Percentiles rank a stretch among this genome's conserved stretches.
Conservation (phyloP, 305 asterid genomes). For the Euphrasia arctica region DNA sequence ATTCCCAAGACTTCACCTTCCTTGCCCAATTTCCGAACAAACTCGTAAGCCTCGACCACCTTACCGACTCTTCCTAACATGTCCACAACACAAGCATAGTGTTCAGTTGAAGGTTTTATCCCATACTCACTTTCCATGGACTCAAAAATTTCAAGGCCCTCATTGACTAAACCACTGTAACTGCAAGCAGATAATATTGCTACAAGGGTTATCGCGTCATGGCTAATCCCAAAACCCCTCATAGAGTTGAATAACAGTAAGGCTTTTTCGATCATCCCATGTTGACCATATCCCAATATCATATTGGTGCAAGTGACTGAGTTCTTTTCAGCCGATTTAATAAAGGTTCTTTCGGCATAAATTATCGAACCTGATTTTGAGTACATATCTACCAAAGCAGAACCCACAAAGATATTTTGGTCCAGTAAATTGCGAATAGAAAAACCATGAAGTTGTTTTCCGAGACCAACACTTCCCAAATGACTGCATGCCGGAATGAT, state of each 20-base stretch:
- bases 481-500: constrained; percentile 78
- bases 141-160: constrained; percentile 66
- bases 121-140: constrained; percentile 55
- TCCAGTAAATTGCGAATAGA: constrained; percentile 59
- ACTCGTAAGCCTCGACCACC: constrained; percentile 69
- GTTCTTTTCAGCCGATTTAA: constrained; percentile 47
- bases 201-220: constrained; percentile 53
- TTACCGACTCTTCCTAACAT: constrained; percentile 90
- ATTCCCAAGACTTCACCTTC: constrained; percentile 51
- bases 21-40: constrained; percentile 51
- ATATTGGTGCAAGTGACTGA: constrained; percentile 78
- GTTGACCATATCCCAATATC: constrained; percentile 87
- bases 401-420: constrained; percentile 60
- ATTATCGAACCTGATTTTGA: constrained; percentile 68
- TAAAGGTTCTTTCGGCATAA: constrained; percentile 65
- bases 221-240: constrained; percentile 42
- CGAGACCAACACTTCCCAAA: constrained; percentile 59
- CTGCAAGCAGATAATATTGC: constrained; percentile 82
- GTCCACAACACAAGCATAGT: constrained; percentile 75
- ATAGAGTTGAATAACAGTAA: constrained; percentile 44
- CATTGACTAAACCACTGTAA: constrained; percentile 55
- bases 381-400: constrained; percentile 88
- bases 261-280: constrained; percentile 83
- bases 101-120: constrained; percentile 61
- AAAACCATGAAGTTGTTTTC: constrained; percentile 64